Percentiles rank a stretch among this genome's conserved stretches.
These are phyloP conservation scores for Pterulicium gracile DNA, from an alignment of 1,284 basidiomycete genomes.

Conservation along the genomic window DNA sequence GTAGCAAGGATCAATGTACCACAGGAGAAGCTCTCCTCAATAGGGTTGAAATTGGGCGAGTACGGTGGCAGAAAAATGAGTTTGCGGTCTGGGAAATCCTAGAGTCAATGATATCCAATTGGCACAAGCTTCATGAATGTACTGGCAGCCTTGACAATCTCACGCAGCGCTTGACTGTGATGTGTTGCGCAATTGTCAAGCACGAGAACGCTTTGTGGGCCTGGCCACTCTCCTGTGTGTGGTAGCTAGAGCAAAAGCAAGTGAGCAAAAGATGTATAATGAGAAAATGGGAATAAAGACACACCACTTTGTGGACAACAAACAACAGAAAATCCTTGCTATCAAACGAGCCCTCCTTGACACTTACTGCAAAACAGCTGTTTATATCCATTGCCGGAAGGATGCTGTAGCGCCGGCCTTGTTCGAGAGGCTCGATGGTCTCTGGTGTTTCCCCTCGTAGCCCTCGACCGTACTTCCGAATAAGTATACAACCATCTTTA, in stretches of 20 bases:
- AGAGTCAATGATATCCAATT: too few relatives aligned
- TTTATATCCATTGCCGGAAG: constrained; percentile 16
- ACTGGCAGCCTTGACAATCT: constrained; percentile 12
- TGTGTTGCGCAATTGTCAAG: constrained; percentile 21
- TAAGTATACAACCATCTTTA: constrained; percentile 18
- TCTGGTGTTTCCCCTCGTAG: constrained; percentile 9
- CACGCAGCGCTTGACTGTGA: constrained; percentile 14
- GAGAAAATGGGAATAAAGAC: constrained; percentile 2
- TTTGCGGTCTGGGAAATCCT: constrained; percentile 12
- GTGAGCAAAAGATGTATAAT: constrained; percentile 5
- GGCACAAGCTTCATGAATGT: neutral
- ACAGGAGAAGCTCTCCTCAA: constrained; percentile 20
- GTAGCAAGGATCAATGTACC: constrained; percentile 3
- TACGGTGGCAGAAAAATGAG: constrained; percentile 20
- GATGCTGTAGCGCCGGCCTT: constrained; percentile 15
- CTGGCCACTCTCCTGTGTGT: constrained; percentile 18
- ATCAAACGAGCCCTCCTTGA: constrained; percentile 16
- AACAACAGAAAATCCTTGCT: constrained; percentile 3
- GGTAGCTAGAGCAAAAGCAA: constrained; percentile 13
- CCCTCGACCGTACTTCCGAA: constrained; percentile 17
- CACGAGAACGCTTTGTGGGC: constrained; percentile 17
- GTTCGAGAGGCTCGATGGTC: constrained; percentile 6
- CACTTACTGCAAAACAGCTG: constrained; percentile 17
- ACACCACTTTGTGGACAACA: constrained; percentile 6
- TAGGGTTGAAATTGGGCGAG: constrained; percentile 22